Base-by-base conservation (phyloP, 306 rosid species). In the Luffa acutangula region DNA sequence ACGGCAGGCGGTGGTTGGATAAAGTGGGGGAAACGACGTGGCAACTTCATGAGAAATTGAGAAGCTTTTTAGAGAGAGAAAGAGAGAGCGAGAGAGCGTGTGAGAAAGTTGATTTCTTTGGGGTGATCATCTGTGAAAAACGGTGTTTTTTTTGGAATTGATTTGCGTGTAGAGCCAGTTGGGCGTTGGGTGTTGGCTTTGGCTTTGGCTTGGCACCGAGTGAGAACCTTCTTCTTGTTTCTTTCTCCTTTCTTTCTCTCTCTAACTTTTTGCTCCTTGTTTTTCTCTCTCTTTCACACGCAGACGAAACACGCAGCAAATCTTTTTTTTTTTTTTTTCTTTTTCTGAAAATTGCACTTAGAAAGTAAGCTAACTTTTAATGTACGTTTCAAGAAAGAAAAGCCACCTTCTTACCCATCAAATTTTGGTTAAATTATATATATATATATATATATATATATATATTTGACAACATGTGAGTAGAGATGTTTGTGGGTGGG, bases 1-100 rank as follows among this genome's bases (percentile, higher is more conserved):
- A 84, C 90, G 92, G 92, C 96, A 87, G 86, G 84, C 91, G 92
- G 93, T 93, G 85, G 93, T 90, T 90, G 88, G 90, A 90, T 84
- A 85, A 81, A 79, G 85, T 62, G 79, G 66, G 73, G n/a, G 85
- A 81, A 79, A 63, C 84, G 94, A 89, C 88, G 92, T 89, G 94
- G 87, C 84, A 17, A 42, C 73, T 75, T 85, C 85, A 36, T 56
- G 34, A 11, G 31, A 21, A 60, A 39, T 52, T 58, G 33, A 34
- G 9, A 17, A 63, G 75, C 25, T 7, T 3, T 25, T 11, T 49
- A 62, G 31, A 11, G 60, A 39, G 49, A 17, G 48, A 66, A 2
- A 64, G 11, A 64, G 18, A 14, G 51, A 15, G 46, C 2, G 49
- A 39, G 71, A 34, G 71, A 18, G 31, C 25, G 62, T 56, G 62